Conservation (phyloP, 805 yeast genomes). For the Maudiozyma serrabonitensis region DNA sequence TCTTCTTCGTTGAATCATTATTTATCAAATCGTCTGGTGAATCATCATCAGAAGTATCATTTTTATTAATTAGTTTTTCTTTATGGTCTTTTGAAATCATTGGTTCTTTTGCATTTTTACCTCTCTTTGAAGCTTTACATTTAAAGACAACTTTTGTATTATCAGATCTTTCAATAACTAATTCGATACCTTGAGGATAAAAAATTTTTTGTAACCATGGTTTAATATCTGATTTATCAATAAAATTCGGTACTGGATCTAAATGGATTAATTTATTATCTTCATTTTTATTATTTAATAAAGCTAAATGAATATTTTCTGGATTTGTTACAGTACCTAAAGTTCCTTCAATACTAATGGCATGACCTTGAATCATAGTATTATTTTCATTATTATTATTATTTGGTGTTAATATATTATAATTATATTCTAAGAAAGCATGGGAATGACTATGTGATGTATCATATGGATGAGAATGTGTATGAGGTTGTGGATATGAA, state of each 20-base stretch:
- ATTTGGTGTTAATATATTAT: not conserved
- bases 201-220: conserved; percentile 51
- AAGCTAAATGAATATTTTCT: conserved; percentile 6
- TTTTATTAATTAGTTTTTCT: not conserved
- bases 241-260: conserved; percentile 32
- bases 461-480: conserved; percentile 5
- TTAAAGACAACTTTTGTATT: conserved; percentile 50
- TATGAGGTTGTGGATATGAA: not conserved
- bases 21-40: not conserved
- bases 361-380: not conserved
- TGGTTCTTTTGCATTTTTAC: conserved; percentile 11
- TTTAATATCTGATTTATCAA: conserved; percentile 42
- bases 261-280: conserved; percentile 28
- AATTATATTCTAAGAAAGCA: conserved; percentile 1
- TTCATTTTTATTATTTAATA: conserved; percentile 2
- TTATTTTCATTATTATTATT: not conserved
- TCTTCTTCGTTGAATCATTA: not conserved
- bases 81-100: not conserved
- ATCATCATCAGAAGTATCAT: not conserved
- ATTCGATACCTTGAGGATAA: conserved; percentile 39
- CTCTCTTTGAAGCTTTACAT: conserved; percentile 38
- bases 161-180: conserved; percentile 57
- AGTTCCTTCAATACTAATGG: not conserved
- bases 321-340: conserved; percentile 6
- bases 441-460: not conserved